These are phyloP conservation scores for Casuarina cunninghamiana DNA, from an alignment of 306 rosid genomes.

Conservation along the genomic window DNA sequence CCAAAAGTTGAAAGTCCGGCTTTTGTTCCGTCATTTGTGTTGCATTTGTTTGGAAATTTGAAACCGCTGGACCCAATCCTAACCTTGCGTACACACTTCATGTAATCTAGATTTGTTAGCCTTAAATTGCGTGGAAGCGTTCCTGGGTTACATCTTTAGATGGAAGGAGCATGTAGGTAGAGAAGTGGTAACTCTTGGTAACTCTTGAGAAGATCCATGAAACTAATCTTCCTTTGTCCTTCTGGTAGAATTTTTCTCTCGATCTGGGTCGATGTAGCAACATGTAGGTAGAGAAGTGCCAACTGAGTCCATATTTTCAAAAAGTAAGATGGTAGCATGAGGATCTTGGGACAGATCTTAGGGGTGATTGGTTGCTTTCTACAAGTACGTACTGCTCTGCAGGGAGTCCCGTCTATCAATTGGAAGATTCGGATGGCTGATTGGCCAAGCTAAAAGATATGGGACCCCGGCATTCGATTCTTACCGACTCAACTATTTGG, in stretches of 20 bases:
- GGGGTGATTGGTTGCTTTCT: not conserved
- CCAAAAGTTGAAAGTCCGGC: no score
- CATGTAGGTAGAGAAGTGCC: not conserved
- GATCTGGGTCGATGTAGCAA: not conserved
- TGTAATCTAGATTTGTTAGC: no score
- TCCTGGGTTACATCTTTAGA: no score
- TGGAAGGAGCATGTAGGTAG: no score
- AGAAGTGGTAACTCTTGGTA: not conserved
- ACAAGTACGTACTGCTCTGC: not conserved
- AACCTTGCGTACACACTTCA: no score
- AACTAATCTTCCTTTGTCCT: not conserved
- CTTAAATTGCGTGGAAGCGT: no score
- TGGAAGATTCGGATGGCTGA: not conserved
- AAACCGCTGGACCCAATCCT: no score
- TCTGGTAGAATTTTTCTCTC: no score
- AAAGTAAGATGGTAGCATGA: not conserved
- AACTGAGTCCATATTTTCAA: not conserved
- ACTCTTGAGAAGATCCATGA: slow-evolving; percentile 1
- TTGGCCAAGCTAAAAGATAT: not conserved
- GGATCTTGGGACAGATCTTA: not conserved
- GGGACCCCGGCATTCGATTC: no score
- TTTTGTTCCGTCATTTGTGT: no score
- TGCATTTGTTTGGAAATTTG: no score
- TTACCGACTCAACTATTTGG: no score
- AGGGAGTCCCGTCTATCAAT: not conserved